A percentile compares a stretch with the other conserved stretches of the same genome.
These are phyloP conservation scores for Trypanosoma avium DNA, from an alignment of 208 protist species.

Conservation along the genomic window DNA sequence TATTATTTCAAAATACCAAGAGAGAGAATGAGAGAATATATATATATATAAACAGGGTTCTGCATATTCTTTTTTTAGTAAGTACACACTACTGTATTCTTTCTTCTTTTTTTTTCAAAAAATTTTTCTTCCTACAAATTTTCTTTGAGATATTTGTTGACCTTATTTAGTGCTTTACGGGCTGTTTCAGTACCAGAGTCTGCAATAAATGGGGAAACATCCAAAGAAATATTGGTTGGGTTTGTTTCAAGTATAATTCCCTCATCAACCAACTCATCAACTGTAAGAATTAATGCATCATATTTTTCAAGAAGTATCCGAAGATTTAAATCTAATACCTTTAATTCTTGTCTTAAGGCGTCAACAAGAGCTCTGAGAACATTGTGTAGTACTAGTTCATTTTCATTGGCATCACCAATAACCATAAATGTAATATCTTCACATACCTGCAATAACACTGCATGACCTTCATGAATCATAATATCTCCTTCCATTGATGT, in stretches of 20 bases:
- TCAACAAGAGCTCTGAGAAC: slow-evolving; percentile 72
- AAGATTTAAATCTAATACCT: slow-evolving; percentile 46
- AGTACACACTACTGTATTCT: neutral
- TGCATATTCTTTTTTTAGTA: too few relatives aligned
- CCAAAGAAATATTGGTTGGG: slow-evolving; percentile 39
- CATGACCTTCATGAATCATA: slow-evolving; percentile 70
- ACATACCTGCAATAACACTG: slow-evolving; percentile 60
- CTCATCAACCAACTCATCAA: slow-evolving; percentile 91
- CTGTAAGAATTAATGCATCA: slow-evolving; percentile 80
- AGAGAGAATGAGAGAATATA: slow-evolving; percentile 10
- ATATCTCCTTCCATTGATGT: slow-evolving; percentile 63
- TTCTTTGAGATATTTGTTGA: slow-evolving; percentile 86
- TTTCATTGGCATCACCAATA: slow-evolving; percentile 78
- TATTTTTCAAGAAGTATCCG: slow-evolving; percentile 81
- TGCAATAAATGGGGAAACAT: slow-evolving; percentile 63
- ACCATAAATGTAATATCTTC: slow-evolving; percentile 78
- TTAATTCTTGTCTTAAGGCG: slow-evolving; percentile 55
- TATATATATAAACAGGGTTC: too few relatives aligned
- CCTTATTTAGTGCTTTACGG: slow-evolving; percentile 63
- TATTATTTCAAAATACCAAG: slow-evolving; percentile 10
- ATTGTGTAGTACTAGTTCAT: slow-evolving; percentile 75
- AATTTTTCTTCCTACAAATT: slow-evolving; percentile 46
- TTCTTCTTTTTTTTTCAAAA: neutral
- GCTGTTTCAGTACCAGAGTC: slow-evolving; percentile 62
- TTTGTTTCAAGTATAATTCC: slow-evolving; percentile 87